These are phyloP conservation scores for Lactifluus rugatus DNA, from an alignment of 768 basidiomycete species.

Conservation along the genomic window DNA sequence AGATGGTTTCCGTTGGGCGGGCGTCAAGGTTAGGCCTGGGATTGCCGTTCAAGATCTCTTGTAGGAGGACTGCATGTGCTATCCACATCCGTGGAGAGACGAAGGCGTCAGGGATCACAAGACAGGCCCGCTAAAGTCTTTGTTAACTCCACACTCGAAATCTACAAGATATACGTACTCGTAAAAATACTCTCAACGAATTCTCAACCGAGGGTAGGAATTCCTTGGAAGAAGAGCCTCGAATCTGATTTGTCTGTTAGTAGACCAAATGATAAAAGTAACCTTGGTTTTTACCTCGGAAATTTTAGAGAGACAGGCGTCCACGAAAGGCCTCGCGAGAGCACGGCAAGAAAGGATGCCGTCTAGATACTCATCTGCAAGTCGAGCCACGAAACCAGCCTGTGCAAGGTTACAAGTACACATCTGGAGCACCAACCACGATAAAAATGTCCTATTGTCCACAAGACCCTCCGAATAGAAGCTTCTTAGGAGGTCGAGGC, in stretches of 20 bases:
- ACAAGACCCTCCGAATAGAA: constrained; percentile 78
- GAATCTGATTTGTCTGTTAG: constrained; percentile 35
- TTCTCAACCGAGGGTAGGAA: constrained; percentile 45
- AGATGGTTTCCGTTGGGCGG: constrained; percentile 25
- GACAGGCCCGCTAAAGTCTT: constrained; percentile 46
- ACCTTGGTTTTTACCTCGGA: constrained; percentile 40
- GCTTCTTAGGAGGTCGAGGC: constrained; percentile 59
- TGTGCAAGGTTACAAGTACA: constrained; percentile 72
- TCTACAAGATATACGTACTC: constrained; percentile 34
- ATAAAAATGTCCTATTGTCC: constrained; percentile 65
- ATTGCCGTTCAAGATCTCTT: constrained; percentile 38
- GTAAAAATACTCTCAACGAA: constrained; percentile 47
- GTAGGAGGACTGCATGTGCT: constrained; percentile 38
- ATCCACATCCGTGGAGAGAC: constrained; percentile 65
- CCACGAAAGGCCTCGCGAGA: constrained; percentile 56
- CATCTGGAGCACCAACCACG: constrained; percentile 76
- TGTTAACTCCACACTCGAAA: background rate
- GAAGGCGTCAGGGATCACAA: constrained; percentile 66
- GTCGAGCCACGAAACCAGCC: constrained; percentile 59
- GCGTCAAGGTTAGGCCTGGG: constrained; percentile 24
- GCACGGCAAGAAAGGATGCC: constrained; percentile 60
- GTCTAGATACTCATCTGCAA: constrained; percentile 74
- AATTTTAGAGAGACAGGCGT: constrained; percentile 59
- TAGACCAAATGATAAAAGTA: background rate
- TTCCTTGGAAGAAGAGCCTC: constrained; percentile 42